Conservation (phyloP, 1,284 basidiomycete species). For the Porogramme epimiltina region DNA sequence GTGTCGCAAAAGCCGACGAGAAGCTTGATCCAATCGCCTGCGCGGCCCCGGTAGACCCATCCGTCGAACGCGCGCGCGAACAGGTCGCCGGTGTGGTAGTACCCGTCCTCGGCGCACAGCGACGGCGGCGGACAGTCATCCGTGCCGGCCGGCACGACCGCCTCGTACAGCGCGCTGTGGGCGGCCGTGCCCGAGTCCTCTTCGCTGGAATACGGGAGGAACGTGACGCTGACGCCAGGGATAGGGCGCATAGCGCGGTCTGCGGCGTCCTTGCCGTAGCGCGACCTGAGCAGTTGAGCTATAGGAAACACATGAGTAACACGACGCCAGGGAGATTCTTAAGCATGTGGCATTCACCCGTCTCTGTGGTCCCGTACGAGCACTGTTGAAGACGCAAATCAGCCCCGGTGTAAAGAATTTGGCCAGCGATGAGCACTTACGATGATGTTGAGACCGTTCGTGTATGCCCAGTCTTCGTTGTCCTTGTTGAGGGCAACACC, state of each 20-base stretch:
- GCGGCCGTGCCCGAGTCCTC: not conserved
- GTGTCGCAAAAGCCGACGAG: slow-evolving; percentile 18
- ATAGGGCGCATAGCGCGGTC: slow-evolving; percentile 10
- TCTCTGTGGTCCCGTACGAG: slow-evolving; percentile 15
- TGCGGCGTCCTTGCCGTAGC: not conserved
- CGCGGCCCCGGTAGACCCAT: slow-evolving; percentile 18
- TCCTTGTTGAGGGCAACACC: slow-evolving; percentile 14
- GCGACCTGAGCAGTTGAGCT: slow-evolving; percentile 3
- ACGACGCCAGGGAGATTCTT: no score
- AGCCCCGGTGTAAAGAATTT: no score
- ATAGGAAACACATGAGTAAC: no score
- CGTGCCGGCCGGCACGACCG: slow-evolving; percentile 6
- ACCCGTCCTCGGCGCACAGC: slow-evolving; percentile 10
- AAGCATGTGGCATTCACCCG: no score
- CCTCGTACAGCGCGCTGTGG: slow-evolving; percentile 13
- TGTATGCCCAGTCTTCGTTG: slow-evolving; percentile 17
- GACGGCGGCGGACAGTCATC: slow-evolving; percentile 12
- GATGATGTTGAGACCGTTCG: slow-evolving; percentile 6
- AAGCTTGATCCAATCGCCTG: slow-evolving; percentile 22
- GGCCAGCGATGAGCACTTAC: no score
- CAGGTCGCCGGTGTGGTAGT: slow-evolving; percentile 19
- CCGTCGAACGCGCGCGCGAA: slow-evolving; percentile 16
- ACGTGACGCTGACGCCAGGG: not conserved
- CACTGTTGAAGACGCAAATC: no score
- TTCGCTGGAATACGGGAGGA: slow-evolving; percentile 1